These are phyloP conservation scores for Phoma sp. DNA, from an alignment of 2,329 filamentous ascomycete genomes.

Conservation along the genomic window DNA sequence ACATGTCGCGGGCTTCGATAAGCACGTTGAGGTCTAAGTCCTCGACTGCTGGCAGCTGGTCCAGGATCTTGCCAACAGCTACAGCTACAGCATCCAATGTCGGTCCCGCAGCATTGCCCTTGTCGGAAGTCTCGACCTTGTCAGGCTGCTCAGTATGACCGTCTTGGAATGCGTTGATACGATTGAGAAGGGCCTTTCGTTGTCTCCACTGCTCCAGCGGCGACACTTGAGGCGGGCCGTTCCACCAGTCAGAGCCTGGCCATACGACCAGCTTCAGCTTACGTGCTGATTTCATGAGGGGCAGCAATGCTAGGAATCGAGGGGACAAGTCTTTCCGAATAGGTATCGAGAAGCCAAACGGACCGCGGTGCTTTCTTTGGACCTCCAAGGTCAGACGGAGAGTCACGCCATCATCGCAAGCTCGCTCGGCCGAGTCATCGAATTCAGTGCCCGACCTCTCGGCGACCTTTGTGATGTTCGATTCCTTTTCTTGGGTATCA, in stretches of 20 bases:
- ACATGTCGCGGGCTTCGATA: constrained; percentile 28
- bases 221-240: constrained; percentile 2
- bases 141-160: constrained; percentile 11
- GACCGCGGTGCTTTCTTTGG: constrained; percentile 19
- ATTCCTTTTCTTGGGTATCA: neutral
- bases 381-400: constrained; percentile 39
- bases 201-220: constrained; percentile 12
- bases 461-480: constrained; percentile 19
- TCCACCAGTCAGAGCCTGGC: constrained; percentile 38
- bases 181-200: constrained; percentile 16
- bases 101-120: neutral
- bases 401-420: constrained; percentile 24
- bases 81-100: constrained; percentile 27
- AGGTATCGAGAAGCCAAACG: constrained; percentile 31
- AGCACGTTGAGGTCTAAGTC: constrained; percentile 35
- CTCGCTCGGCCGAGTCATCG: constrained; percentile 32
- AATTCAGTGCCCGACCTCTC: constrained; percentile 21
- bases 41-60: constrained; percentile 34
- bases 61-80: constrained; percentile 31
- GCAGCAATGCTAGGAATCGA: constrained; percentile 34
- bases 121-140: neutral
- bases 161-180: constrained; percentile 15
- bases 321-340: constrained; percentile 34
- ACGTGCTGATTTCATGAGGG: constrained; percentile 24
- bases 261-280: constrained; percentile 36